Evolutionary conservation across 768 basidiomycete species (phyloP), one percentile per base, ranked within the genome.

Genomic region (Lactarius deliciosus): DNA sequence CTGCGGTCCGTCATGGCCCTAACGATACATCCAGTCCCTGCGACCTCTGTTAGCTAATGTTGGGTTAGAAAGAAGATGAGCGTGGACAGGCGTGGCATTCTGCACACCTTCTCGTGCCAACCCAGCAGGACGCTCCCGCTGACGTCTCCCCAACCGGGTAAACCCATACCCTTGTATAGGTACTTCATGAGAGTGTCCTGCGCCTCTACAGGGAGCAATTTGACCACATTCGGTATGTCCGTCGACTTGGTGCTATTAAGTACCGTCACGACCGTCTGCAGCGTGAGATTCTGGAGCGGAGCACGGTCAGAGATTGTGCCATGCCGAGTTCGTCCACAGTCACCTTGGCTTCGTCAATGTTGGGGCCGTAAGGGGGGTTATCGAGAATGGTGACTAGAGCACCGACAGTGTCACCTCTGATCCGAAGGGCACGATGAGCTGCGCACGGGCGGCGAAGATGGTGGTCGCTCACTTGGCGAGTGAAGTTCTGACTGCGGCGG

Each of bases 131-230:
- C 86, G 69, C 85, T 87, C 53, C 86, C 86, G 71, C 81, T 85
- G 64, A 87, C 80, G 69, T 88, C 87, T 36, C 85, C 82, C 75
- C 83, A 81, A 18, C 81, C 86, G 2, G 82, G 80, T 72, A 82
- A 76, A 20, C 81, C 85, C 96, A 97, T 98, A 18, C 93, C 96
- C 79, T 98, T 98, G 85, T 98, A 98, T 18, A 98, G 80, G 74
- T 96, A 98, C 75, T 96, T 96, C 96, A 97, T 98, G 62, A 98
- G 82, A 38, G 89, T 91, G 74, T 97, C 96, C 73, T 95, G 92
- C 54, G 83, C 79, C 60, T 92, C 89, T 71, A 83, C 83, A 3
- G 88, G 83, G 36, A 98, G 82, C 0, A 82, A 76, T 73, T 88
- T 90, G 75, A 97, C 82, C 59, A 91, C 86, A 30, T 79, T 78